Evolutionary conservation across 768 basidiomycete species (phyloP), one percentile per base, ranked within the genome.

Genomic region (Phanerochaete carnosa): DNA sequence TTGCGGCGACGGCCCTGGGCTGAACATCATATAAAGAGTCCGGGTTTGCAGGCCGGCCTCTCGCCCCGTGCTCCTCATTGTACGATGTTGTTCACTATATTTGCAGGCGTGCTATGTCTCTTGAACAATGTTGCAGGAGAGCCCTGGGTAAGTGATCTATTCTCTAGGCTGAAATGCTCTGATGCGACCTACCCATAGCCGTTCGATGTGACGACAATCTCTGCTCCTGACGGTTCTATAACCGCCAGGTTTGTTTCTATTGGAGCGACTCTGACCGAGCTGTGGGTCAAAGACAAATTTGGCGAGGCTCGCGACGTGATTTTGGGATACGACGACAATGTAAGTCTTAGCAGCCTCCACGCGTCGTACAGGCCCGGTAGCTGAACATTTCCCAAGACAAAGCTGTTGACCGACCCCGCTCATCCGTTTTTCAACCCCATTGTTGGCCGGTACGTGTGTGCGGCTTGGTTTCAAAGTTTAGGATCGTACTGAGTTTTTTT

Each of bases 301-400:
- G 80, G 81, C 2, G 74, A 74, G 22, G 60, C 73, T 3, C 73
- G 80, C 50, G 83, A 86, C 67, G 77, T 87, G 8, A 72, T 85
- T 23, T 73, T 85, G 0, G 84, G 84, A 0, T 86, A 83, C 62
- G 83, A 85, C 63, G 79, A 85, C 64, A 80, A 79, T 57, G 80
- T 80, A 54, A 5, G 53, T 59, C 73, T 73, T 64, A 15, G 33
- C 15, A 35, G 15, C 15, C n/a, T n/a, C n/a, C n/a, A n/a, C 30
- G 26, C 32, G 30, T 25, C 5, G 8, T 13, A 52, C 7, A 28
- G 26, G 25, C 25, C 6, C 7, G 16, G 13, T 39, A 28, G 11
- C 32, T 28, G 29, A 23, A 35, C 33, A 7, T 35, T 35, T 15
- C 7, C 8, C 7, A 56, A 82, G 80, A 72, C 75, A 6, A 65